Percentiles rank a stretch among this genome's conserved stretches.
Evolutionary conservation across 1,284 basidiomycete species (phyloP).

Genomic region (Marasmius sp.): DNA sequence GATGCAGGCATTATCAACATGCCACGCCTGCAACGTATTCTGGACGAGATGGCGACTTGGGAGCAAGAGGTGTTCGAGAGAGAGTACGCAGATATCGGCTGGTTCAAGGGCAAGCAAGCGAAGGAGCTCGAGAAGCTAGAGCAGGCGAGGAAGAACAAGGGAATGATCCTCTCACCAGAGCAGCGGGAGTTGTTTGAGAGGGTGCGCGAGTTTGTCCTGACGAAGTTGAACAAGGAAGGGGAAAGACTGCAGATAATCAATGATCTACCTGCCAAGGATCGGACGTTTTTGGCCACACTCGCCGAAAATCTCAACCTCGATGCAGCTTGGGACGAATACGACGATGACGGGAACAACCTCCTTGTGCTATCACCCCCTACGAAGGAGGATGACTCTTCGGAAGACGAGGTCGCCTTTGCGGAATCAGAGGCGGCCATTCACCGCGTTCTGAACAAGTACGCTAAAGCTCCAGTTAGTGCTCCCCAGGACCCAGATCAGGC

Average conservation of each 20-base stretch:
- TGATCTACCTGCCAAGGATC: conserved; percentile 74
- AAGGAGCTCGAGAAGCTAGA: conserved; percentile 69
- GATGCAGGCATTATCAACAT: conserved; percentile 86
- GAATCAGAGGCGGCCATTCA: conserved; percentile 74
- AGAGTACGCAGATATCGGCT: conserved; percentile 85
- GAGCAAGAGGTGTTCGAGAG: conserved; percentile 90
- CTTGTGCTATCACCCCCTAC: conserved; percentile 65
- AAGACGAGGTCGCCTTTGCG: conserved; percentile 50
- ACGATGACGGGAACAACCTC: conserved; percentile 78
- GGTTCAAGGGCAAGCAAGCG: conserved; percentile 87
- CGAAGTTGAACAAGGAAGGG: conserved; percentile 43
- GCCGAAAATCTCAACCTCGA: conserved; percentile 75
- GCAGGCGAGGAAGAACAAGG: conserved; percentile 40
- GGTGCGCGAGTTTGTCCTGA: conserved; percentile 72
- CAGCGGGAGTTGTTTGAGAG: conserved; percentile 79
- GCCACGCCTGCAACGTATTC: conserved; percentile 79
- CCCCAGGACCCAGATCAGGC: conserved; percentile 58
- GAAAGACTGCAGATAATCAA: conserved; percentile 70
- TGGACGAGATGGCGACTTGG: conserved; percentile 86
- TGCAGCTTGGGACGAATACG: conserved; percentile 88
- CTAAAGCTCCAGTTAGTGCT: conserved; percentile 73
- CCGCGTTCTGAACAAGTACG: conserved; percentile 86
- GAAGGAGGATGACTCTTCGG: conserved; percentile 48
- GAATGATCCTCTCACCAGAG: conserved; percentile 58
- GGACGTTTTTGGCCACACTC: conserved; percentile 74